Base-by-base conservation (phyloP, 306 rosid genomes). In the Lagenaria siceraria region DNA sequence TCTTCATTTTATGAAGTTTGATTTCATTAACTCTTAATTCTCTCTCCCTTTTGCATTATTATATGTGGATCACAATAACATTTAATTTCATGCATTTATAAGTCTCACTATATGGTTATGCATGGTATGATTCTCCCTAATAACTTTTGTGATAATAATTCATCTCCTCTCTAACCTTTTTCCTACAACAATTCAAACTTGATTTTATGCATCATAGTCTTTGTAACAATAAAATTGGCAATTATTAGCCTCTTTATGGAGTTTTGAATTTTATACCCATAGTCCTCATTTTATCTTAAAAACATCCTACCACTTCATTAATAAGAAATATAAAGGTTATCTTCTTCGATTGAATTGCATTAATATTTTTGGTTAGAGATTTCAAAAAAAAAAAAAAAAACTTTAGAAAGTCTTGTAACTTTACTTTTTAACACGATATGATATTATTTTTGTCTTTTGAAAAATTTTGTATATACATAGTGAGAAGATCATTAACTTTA, bases 51-150 rank as follows among this genome's bases (percentile, higher is more conserved):
- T 49, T 49, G 18, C 4, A 15, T 36, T 36, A 36, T 65, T 36
- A 36, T 65, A 36, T 36, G 10, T 4, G 15, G 10, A 35, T 33
- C 72, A 29, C 68, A 6, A 29, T 64, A 33, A 64, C 25, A 64
- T 8, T 64, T 40, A 40, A 36, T 40, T 38, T 66, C 4, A 2
- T 66, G 74, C 74, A 66, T 66, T 66, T 40, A 66, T 19, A 66
- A 66, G 53, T 66, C 74, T 66, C 74, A 11, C 33, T 66, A 36
- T 40, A 66, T 66, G 53, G 74, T 66, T 66, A 66, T 42, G n/a
- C n/a, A n/a, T n/a, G 51, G 10, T 40, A 22, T 6, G 74, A n/a
- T 66, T 66, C 53, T 40, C 53, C 19, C 1, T 11, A n/a, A 21
- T 40, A 38, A 11, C 18, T 66, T 36, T 21, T 40, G 70, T 10